A percentile compares a stretch with the other conserved stretches of the same genome.
Conservation (phyloP, 176 grass and related monocot species). For the Phragmites australis region DNA sequence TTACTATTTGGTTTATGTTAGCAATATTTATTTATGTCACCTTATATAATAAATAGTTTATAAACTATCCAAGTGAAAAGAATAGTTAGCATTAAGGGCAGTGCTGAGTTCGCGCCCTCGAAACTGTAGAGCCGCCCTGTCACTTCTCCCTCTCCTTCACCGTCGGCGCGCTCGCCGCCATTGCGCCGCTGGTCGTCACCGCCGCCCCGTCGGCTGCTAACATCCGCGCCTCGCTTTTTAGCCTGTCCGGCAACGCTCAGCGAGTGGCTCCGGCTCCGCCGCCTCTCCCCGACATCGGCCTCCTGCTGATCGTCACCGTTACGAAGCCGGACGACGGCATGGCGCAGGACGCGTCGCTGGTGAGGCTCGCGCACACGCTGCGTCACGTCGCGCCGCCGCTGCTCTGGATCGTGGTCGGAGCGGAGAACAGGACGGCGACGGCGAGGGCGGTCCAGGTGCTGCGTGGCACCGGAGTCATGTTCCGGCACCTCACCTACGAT, state of each 20-base stretch:
- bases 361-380: slow-evolving; percentile 53
- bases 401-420: slow-evolving; percentile 65
- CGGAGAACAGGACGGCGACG: slow-evolving; percentile 23
- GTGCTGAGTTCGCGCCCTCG: no score
- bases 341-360: slow-evolving; percentile 43
- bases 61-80: no score
- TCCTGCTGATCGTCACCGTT: slow-evolving; percentile 63
- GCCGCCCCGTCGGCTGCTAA: neutral
- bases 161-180: slow-evolving; percentile 36
- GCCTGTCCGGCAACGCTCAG: neutral
- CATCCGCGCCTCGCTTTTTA: neutral
- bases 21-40: no score
- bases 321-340: slow-evolving; percentile 32
- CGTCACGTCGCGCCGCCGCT: slow-evolving; percentile 48
- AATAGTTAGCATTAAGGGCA: no score
- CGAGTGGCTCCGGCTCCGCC: neutral
- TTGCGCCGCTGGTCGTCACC: slow-evolving; percentile 34
- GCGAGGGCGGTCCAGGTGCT: slow-evolving; percentile 35
- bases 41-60: no score
- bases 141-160: slow-evolving; percentile 63
- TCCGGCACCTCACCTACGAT: slow-evolving; percentile 53
- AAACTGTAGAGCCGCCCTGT: no score
- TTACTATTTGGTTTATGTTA: no score
- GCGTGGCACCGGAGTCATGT: slow-evolving; percentile 52
- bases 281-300: neutral